phyloP scores from a whole-genome alignment of 1,284 basidiomycete species.

The Apiotrichum domesticum region DNA sequence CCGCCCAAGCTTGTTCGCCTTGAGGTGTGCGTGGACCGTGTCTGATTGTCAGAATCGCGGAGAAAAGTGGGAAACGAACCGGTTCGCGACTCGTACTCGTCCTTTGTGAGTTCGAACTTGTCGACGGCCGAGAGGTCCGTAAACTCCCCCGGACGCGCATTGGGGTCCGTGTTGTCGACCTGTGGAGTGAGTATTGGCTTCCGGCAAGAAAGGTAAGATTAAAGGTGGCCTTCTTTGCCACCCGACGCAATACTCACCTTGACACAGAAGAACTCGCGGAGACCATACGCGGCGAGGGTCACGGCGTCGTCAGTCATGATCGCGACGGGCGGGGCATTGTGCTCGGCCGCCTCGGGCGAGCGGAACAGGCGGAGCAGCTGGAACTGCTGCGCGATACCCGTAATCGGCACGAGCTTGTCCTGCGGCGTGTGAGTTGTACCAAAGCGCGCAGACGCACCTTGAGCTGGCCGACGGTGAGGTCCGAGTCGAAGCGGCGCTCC shows the following conservation, averaged over 20 bases:
- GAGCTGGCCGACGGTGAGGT: conserved; percentile 65
- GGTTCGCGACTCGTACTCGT: conserved; percentile 70
- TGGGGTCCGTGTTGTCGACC: conserved; percentile 74
- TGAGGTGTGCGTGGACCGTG: conserved; percentile 84
- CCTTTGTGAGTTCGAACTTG: conserved; percentile 82
- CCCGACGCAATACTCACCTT: conserved; percentile 53
- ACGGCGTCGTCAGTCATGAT: conserved; percentile 60
- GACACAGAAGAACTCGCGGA: conserved; percentile 52
- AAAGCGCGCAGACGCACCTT: conserved; percentile 54
- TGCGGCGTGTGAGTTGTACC: conserved; percentile 37
- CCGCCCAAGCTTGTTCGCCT: conserved; percentile 79
- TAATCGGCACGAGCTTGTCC: conserved; percentile 80
- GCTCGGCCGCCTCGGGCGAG: conserved; percentile 50
- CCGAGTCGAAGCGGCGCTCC: conserved; percentile 71
- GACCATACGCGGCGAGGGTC: conserved; percentile 66
- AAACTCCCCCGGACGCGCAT: conserved; percentile 54
- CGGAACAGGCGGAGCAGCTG: conserved; percentile 64
- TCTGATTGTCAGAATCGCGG: conserved; percentile 52
- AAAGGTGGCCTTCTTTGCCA: no score
- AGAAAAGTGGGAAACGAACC: conserved; percentile 50
- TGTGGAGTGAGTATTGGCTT: conserved; percentile 32
- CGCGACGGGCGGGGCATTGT: conserved; percentile 48
- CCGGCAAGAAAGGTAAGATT: no score
- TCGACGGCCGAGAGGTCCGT: conserved; percentile 80
- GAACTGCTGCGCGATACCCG: conserved; percentile 72